A percentile compares a stretch with the other conserved stretches of the same genome.
These are phyloP conservation scores for Micractinium conductrix DNA, from an alignment of 139 green algal species.

Conservation along the genomic window DNA sequence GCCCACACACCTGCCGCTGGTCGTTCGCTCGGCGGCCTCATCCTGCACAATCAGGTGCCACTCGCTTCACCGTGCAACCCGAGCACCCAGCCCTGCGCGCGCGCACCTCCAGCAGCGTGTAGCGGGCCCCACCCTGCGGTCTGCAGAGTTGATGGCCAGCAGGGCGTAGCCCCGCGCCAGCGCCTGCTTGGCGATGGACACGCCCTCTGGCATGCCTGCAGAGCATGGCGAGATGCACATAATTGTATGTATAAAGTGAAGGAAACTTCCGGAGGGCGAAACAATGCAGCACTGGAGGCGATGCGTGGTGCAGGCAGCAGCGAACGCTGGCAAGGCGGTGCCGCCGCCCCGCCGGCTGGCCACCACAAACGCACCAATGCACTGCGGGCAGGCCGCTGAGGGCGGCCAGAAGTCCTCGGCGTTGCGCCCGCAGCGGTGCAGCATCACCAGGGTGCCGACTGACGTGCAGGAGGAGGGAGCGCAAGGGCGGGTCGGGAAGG, in stretches of 20 bases:
- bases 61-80: not conserved
- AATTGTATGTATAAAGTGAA: too few relatives aligned
- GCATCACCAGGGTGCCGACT: slow-evolving; percentile 18
- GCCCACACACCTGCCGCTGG: not conserved
- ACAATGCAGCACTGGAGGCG: too few relatives aligned
- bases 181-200: slow-evolving; percentile 22
- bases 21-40: not conserved
- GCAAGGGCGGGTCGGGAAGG: not conserved
- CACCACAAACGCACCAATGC: slow-evolving; percentile 6
- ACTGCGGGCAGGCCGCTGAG: slow-evolving; percentile 23
- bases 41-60: not conserved
- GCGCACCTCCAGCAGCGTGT: slow-evolving; percentile 23
- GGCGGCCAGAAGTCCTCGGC: slow-evolving; percentile 32
- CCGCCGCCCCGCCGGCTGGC: too few relatives aligned
- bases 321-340: too few relatives aligned
- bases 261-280: too few relatives aligned
- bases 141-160: slow-evolving; percentile 6
- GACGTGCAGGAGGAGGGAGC: not conserved
- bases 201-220: slow-evolving; percentile 26
- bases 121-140: not conserved
- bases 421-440: slow-evolving; percentile 31
- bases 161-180: slow-evolving; percentile 26
- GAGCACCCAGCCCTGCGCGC: not conserved
- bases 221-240: not conserved
- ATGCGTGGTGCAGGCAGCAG: too few relatives aligned